Percentiles rank a stretch among this genome's conserved stretches.
Conservation (phyloP, 176 grass and related monocot species). For the Bothriochloa decipiens region DNA sequence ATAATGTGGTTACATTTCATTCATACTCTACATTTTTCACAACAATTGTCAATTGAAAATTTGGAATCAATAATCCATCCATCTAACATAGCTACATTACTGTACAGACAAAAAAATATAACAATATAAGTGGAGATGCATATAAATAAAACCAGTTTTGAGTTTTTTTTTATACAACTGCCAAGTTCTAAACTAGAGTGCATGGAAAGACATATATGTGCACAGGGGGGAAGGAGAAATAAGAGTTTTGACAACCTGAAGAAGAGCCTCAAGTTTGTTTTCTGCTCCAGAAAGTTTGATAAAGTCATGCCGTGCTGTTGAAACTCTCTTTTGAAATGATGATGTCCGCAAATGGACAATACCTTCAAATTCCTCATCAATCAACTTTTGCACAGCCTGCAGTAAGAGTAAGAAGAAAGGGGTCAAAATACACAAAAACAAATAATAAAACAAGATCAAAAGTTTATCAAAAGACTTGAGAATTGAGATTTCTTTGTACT, state of each 20-base stretch:
- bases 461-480: not conserved
- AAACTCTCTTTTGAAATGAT: conserved; percentile 89
- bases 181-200: conserved; percentile 20
- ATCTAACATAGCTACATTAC: not conserved
- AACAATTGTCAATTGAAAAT: not conserved
- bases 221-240: not conserved
- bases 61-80: not conserved
- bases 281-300: conserved; percentile 89
- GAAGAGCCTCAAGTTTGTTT: conserved; percentile 96
- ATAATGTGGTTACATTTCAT: not conserved
- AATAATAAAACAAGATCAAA: not conserved
- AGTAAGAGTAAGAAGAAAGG: conserved; percentile 20
- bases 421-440: not conserved
- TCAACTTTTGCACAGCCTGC: conserved; percentile 85
- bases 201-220: conserved; percentile 8
- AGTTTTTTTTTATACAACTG: not conserved
- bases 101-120: not conserved
- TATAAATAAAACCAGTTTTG: not conserved
- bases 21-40: conserved; percentile 9
- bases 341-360: conserved; percentile 90
- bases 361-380: conserved; percentile 97
- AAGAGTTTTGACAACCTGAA: conserved; percentile 64
- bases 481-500: not conserved
- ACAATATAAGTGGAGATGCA: not conserved
- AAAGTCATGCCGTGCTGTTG: conserved; percentile 96